A percentile compares a stretch with the other conserved stretches of the same genome.
Conservation (phyloP, 768 basidiomycete genomes). For the Pisolithus orientalis region DNA sequence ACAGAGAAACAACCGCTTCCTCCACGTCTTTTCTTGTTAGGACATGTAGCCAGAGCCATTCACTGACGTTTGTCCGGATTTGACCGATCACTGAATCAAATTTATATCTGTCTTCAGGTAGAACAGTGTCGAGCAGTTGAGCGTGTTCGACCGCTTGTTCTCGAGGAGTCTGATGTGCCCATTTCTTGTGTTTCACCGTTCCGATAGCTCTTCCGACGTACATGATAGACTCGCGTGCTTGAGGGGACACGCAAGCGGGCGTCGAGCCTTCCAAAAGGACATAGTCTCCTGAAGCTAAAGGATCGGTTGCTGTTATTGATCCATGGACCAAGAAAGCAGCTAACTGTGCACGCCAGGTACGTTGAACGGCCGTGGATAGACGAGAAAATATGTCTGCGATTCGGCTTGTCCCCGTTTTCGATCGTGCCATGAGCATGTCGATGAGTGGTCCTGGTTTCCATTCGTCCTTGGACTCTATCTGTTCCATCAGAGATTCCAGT, state of each 20-base stretch:
- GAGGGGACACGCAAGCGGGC: slow-evolving; percentile 67
- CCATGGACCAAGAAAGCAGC: slow-evolving; percentile 80
- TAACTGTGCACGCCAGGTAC: slow-evolving; percentile 81
- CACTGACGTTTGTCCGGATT: slow-evolving; percentile 77
- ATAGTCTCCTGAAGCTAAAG: slow-evolving; percentile 58
- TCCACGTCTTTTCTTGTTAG: slow-evolving; percentile 78
- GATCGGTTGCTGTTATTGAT: slow-evolving; percentile 52
- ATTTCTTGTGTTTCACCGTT: slow-evolving; percentile 73
- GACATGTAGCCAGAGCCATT: slow-evolving; percentile 92
- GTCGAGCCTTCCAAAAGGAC: slow-evolving; percentile 57
- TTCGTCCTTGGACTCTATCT: slow-evolving; percentile 45
- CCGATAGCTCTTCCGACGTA: slow-evolving; percentile 87
- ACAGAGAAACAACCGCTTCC: slow-evolving; percentile 82
- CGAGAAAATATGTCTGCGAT: slow-evolving; percentile 65
- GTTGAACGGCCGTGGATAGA: slow-evolving; percentile 70
- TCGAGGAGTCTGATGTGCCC: slow-evolving; percentile 72
- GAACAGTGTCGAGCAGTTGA: slow-evolving; percentile 53
- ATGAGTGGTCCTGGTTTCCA: slow-evolving; percentile 74
- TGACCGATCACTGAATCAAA: slow-evolving; percentile 72
- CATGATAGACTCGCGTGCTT: slow-evolving; percentile 72
- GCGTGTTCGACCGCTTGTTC: slow-evolving; percentile 62
- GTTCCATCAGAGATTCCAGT: slow-evolving; percentile 57
- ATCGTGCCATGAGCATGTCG: slow-evolving; percentile 66
- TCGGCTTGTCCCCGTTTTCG: slow-evolving; percentile 73
- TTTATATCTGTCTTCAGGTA: slow-evolving; percentile 69